phyloP scores from a whole-genome alignment of 768 basidiomycete species.

The Rhodosporidiobolus odoratus region DNA sequence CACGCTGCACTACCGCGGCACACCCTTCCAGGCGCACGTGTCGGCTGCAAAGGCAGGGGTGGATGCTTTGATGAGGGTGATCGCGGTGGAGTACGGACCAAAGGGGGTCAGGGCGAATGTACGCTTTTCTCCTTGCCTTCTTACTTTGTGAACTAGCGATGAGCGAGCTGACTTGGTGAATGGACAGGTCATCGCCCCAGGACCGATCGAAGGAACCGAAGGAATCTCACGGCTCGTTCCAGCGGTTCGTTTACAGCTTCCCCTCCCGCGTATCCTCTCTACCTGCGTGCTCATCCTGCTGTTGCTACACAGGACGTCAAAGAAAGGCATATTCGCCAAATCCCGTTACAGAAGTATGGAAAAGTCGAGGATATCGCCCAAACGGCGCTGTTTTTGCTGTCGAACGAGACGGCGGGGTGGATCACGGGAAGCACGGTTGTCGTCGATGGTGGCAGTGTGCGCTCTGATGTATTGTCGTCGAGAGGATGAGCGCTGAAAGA shows the following conservation, averaged over 20 bases:
- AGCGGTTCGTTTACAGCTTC: conserved; percentile 31
- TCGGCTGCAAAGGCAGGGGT: conserved; percentile 92
- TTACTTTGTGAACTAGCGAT: neutral
- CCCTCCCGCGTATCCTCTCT: neutral
- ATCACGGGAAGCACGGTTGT: conserved; percentile 40
- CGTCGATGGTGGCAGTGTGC: conserved; percentile 47
- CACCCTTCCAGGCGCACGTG: conserved; percentile 84
- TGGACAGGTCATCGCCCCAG: conserved; percentile 74
- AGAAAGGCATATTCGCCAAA: conserved; percentile 36
- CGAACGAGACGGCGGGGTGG: conserved; percentile 49
- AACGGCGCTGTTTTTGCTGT: conserved; percentile 50
- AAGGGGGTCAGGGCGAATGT: conserved; percentile 79
- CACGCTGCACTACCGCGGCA: conserved; percentile 71
- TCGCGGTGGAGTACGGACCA: conserved; percentile 92
- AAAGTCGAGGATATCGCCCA: conserved; percentile 48
- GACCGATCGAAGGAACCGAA: conserved; percentile 75
- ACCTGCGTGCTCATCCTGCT: neutral
- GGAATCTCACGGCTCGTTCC: conserved; percentile 49
- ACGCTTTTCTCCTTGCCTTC: conserved; percentile 30
- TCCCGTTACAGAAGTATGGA: conserved; percentile 44
- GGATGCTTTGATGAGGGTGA: conserved; percentile 75
- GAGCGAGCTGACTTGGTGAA: too few species aligned
- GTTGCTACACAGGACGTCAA: conserved; percentile 37
- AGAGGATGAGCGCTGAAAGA: too few species aligned
- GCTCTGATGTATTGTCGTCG: conserved; percentile 1